phyloP scores from a whole-genome alignment of 1,139 yeast genomes.

The Hyphopichia burtonii region DNA sequence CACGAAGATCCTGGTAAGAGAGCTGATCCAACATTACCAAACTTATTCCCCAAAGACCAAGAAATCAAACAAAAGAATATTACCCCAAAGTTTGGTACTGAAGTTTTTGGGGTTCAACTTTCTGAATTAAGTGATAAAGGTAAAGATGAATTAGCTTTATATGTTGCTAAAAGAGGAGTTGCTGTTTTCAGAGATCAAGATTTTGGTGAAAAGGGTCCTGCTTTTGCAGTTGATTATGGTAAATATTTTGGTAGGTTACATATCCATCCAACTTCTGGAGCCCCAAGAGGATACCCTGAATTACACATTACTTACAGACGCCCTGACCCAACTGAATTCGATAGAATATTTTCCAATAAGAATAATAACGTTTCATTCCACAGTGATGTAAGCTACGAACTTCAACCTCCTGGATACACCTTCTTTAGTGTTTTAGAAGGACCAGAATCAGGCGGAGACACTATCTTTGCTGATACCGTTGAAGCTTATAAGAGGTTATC shows the following conservation, averaged over 20 bases:
- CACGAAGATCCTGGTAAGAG: conserved; percentile 53
- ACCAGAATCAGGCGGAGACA: conserved; percentile 68
- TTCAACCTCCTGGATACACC: conserved; percentile 66
- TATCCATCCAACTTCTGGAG: conserved; percentile 70
- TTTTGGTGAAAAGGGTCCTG: conserved; percentile 54
- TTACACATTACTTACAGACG: conserved; percentile 61
- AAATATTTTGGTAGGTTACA: conserved; percentile 67
- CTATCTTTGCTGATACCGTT: conserved; percentile 58
- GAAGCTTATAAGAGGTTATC: conserved; percentile 64
- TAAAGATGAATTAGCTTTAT: conserved; percentile 60
- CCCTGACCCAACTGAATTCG: conserved; percentile 33
- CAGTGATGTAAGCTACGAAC: conserved; percentile 66
- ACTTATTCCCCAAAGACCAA: conserved; percentile 39
- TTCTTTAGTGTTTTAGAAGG: conserved; percentile 58
- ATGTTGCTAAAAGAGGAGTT: conserved; percentile 63
- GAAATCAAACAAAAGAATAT: conserved; percentile 31
- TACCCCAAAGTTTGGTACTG: conserved; percentile 68
- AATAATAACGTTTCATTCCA: conserved; percentile 52
- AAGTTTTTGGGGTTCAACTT: conserved; percentile 55
- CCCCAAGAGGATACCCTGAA: conserved; percentile 56
- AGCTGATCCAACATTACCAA: conserved; percentile 53
- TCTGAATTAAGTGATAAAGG: conserved; percentile 47
- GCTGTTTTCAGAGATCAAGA: conserved; percentile 66
- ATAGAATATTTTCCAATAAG: conserved; percentile 30
- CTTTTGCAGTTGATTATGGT: conserved; percentile 52